Evolutionary conservation across 768 basidiomycete species (phyloP), one percentile per base, ranked within the genome.

Genomic region (Tylopilus cervinicoccineus): DNA sequence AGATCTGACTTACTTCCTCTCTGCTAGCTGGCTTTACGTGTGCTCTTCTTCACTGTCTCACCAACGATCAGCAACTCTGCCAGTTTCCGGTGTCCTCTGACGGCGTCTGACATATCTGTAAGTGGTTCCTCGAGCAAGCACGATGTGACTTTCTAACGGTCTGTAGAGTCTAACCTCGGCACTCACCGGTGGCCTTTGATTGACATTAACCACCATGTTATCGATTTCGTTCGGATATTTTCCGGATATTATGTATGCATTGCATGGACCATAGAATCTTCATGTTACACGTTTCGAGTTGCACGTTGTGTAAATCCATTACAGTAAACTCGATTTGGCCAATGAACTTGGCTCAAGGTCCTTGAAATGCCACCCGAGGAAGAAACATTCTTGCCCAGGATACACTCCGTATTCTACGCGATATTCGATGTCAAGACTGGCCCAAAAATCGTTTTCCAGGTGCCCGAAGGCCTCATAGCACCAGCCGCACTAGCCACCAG

Each of bases 341-440:
- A 14, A 31, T 9, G n/a, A 33, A 17, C 33, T 33, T 16, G 13
- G 33, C 34, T 36, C 17, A 6, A 19, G 6, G 5, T 19, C 17
- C 10, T 17, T 46, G 36, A 45, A 48, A 78, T 76, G 75, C 59
- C 71, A 42, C 66, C 69, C 9, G 72, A 76, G 37, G 73, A 72
- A 40, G 83, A 83, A 65, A 90, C 88, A 10, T 92, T 87, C 69
- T 76, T 86, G 38, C 88, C 88, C 31, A 71, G 74, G 16, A 86
- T 91, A 48, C 82, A 85, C 57, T 93, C 91, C 11, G 86, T 95
- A 13, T 97, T 98, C 72, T 97, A 96, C 61, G 86, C 94, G 4
- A 83, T 88, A 13, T 98, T 99, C 64, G 92, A 98, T 68, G 77
- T 85, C 31, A 72, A 70, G 6, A 81, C 86, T 46, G 95, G 96